Base-by-base conservation (phyloP, 2,329 filamentous ascomycete species). In the Diaporthe sp. region DNA sequence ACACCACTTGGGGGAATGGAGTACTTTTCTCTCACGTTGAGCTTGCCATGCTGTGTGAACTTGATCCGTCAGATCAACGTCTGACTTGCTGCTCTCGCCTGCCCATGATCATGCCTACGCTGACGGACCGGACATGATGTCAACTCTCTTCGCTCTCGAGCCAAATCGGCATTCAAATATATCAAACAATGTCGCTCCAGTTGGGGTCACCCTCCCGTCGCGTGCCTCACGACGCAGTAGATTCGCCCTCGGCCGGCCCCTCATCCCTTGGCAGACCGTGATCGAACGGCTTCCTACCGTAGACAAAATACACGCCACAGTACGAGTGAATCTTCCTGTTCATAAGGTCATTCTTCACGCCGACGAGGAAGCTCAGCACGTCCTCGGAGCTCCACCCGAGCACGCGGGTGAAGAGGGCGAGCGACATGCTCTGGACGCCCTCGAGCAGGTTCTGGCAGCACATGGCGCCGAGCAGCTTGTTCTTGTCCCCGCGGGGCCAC, bases 401-500 rank as follows among this genome's bases (percentile, higher is more conserved):
- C 8, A 78, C 78, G 22, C 80, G 80, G 19, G 71, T 72, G 32
- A 83, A 77, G 27, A 83, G 77, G 53, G 79, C 81, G 71, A 83
- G 76, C 51, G 79, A 82, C 75, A 83, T 80, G 5, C 73, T 81
- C 50, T 83, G 80, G 15, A 82, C 66, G 1, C 81, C 81, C 3
- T 76, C 76, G 19, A 79, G 74, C 77, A 82, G 77, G 58, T 81
- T 80, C 74, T 80, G 79, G 71, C 79, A 78, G 70, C 79, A 80
- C 55, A 79, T 81, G 42, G 77, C 76, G 15, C 82, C 82, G 25
- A 83, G 75, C 9, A 80, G 79, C 77, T 83, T 83, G 73, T 81
- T 78, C 76, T 82, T 81, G 37, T 73, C 75, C 10, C 82, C 82
- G 39, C 81, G 80, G 7, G 82, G 80, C 82, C 82, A 84, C 12